phyloP scores from a whole-genome alignment of 2,329 filamentous ascomycete genomes.

The Neodidymelliopsis sp. region DNA sequence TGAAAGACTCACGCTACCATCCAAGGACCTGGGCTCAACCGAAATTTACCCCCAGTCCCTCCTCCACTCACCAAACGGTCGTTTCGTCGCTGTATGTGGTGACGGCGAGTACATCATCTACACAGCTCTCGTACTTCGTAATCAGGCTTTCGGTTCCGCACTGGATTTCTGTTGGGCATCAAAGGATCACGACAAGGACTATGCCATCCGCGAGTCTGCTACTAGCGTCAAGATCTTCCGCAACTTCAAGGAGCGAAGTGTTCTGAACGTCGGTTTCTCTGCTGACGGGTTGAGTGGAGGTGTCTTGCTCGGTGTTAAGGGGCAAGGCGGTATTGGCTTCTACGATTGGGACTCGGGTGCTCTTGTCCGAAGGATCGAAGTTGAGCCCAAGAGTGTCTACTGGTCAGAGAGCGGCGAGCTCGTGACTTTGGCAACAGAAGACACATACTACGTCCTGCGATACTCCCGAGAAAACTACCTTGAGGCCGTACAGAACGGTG shows the following conservation, averaged over 20 bases:
- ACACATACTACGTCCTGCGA: constrained; percentile 91
- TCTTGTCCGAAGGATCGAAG: constrained; percentile 90
- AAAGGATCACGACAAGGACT: constrained; percentile 98
- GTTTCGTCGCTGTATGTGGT: constrained; percentile 88
- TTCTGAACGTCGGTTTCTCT: constrained; percentile 92
- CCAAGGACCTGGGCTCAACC: constrained; percentile 94
- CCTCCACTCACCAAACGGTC: constrained; percentile 93
- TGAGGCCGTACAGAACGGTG: constrained; percentile 80
- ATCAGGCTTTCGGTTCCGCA: constrained; percentile 95
- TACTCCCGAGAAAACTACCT: constrained; percentile 90
- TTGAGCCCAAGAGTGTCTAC: constrained; percentile 76
- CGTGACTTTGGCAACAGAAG: constrained; percentile 90
- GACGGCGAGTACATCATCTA: constrained; percentile 99
- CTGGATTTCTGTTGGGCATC: constrained; percentile 97
- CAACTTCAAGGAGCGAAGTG: constrained; percentile 95
- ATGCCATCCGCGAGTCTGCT: constrained; percentile 91
- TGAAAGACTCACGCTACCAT: constrained; percentile 81
- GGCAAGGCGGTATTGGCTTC: constrained; percentile 92
- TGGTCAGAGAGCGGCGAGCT: constrained; percentile 98
- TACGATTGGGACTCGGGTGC: constrained; percentile 95
- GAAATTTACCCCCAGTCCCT: constrained; percentile 97
- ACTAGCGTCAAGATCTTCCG: constrained; percentile 97
- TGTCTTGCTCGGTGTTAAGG: constrained; percentile 90
- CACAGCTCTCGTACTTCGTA: constrained; percentile 93
- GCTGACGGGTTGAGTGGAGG: constrained; percentile 91